phyloP scores from a whole-genome alignment of 2,329 filamentous ascomycete species.

The Hymenoscyphus occultus region DNA sequence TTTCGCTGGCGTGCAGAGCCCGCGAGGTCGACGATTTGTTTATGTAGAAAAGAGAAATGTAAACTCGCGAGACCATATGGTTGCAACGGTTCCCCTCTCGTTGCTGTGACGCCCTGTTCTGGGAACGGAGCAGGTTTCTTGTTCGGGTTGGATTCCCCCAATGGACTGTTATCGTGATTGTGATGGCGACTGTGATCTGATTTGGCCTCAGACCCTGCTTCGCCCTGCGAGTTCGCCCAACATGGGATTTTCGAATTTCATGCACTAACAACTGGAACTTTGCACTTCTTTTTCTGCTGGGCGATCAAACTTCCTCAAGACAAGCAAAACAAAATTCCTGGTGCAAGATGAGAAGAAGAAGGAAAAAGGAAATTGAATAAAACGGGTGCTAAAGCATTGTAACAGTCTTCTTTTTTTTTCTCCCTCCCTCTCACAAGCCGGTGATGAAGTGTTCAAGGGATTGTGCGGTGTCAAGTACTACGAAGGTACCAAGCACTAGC shows the following conservation, averaged over 20 bases:
- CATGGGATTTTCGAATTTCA: not conserved
- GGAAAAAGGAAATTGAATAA: not conserved
- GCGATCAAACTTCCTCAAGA: not conserved
- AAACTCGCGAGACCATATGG: slow-evolving; percentile 3
- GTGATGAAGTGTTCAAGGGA: slow-evolving; percentile 3
- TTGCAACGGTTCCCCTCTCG: not conserved
- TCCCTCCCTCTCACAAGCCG: slow-evolving; percentile 3
- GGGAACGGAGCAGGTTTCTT: not conserved
- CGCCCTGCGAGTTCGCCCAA: not conserved
- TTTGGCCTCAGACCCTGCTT: slow-evolving; percentile 8
- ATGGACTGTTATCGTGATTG: not conserved
- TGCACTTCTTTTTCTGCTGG: not conserved
- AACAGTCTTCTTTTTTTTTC: not conserved
- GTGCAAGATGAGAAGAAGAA: not conserved
- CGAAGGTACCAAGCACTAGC: not conserved
- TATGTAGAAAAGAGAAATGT: not conserved
- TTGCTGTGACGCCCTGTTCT: not conserved
- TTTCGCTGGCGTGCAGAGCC: not conserved
- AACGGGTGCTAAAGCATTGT: not conserved
- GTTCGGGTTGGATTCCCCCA: not conserved
- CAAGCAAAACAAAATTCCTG: not conserved
- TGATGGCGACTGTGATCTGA: slow-evolving; percentile 1
- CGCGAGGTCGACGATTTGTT: not conserved
- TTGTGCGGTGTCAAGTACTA: slow-evolving; percentile 4
- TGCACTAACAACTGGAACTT: not conserved